phyloP scores from a whole-genome alignment of 306 rosid genomes.

The Begonia fuchsioides region DNA sequence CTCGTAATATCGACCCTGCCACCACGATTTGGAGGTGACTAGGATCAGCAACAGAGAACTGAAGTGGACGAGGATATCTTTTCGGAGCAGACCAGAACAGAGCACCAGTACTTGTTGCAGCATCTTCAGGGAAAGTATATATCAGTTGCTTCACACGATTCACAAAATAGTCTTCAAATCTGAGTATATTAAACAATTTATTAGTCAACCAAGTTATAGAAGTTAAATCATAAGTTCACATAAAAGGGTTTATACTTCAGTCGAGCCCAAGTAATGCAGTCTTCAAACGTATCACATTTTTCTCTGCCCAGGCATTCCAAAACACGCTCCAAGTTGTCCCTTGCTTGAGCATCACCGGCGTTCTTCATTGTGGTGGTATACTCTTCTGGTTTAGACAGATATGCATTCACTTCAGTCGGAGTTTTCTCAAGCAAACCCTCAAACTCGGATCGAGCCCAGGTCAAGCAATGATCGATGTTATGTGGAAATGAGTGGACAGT shows the following conservation, averaged over 20 bases:
- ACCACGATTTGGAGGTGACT: slow-evolving; percentile 61
- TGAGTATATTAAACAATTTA: slow-evolving; percentile 6
- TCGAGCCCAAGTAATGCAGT: slow-evolving; percentile 85
- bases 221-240: too few relatives aligned
- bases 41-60: slow-evolving; percentile 58
- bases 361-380: slow-evolving; percentile 48
- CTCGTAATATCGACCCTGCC: slow-evolving; percentile 71
- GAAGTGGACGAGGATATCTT: slow-evolving; percentile 76
- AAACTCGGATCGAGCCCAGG: slow-evolving; percentile 99
- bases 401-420: slow-evolving; percentile 85
- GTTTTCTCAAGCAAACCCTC: slow-evolving; percentile 98
- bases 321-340: slow-evolving; percentile 88
- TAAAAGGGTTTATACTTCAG: slow-evolving; percentile 31
- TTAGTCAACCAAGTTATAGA: too few relatives aligned
- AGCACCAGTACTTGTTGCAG: slow-evolving; percentile 82
- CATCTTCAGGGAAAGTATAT: slow-evolving; percentile 94
- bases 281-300: slow-evolving; percentile 67
- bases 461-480: slow-evolving; percentile 94
- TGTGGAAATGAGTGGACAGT: slow-evolving; percentile 96
- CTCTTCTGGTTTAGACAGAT: slow-evolving; percentile 69
- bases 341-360: slow-evolving; percentile 95
- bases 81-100: slow-evolving; percentile 99
- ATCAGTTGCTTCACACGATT: slow-evolving; percentile 81
- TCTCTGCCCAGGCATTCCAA: slow-evolving; percentile 83
- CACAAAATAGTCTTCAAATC: slow-evolving; percentile 91